These are phyloP conservation scores for Camelina laxa DNA, from an alignment of 345 rosid species.

Conservation along the genomic window DNA sequence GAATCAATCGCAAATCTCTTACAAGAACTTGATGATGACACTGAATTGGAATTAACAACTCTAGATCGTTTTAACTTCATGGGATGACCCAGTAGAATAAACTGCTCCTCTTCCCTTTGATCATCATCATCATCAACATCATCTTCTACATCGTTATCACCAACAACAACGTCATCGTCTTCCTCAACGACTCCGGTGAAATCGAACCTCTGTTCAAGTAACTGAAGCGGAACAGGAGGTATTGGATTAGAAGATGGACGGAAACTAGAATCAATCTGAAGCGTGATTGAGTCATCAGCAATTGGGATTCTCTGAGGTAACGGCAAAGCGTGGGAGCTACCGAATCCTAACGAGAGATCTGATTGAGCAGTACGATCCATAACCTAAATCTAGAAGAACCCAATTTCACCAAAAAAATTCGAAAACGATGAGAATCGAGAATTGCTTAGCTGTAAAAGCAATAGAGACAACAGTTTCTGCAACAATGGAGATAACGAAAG, in stretches of 20 bases:
- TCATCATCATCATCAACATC: slow-evolving; percentile 38
- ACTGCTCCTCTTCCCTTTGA: slow-evolving; percentile 55
- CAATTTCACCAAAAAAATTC: neutral
- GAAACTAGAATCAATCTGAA: slow-evolving; percentile 48
- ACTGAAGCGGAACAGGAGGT: slow-evolving; percentile 52
- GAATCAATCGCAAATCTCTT: slow-evolving; percentile 42
- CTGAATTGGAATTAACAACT: slow-evolving; percentile 41
- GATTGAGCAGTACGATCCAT: slow-evolving; percentile 52
- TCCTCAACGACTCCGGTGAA: slow-evolving; percentile 11
- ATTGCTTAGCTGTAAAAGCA: slow-evolving; percentile 1
- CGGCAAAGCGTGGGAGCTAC: slow-evolving; percentile 41
- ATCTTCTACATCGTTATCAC: neutral
- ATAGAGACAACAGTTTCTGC: slow-evolving; percentile 2
- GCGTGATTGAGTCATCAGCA: slow-evolving; percentile 55
- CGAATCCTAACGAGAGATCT: slow-evolving; percentile 52
- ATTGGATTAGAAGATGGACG: slow-evolving; percentile 33
- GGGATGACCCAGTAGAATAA: slow-evolving; percentile 69
- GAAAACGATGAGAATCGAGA: slow-evolving; percentile 5
- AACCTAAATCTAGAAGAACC: slow-evolving; percentile 5
- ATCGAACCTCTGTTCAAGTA: slow-evolving; percentile 48
- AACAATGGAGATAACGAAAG: slow-evolving; percentile 7
- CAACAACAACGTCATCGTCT: slow-evolving; percentile 18
- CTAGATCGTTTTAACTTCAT: slow-evolving; percentile 60
- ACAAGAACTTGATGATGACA: slow-evolving; percentile 40
- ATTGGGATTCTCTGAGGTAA: slow-evolving; percentile 38